Evolutionary conservation across 164 flowering plant genomes (phyloP).

Genomic region (Liquidambar formosana): DNA sequence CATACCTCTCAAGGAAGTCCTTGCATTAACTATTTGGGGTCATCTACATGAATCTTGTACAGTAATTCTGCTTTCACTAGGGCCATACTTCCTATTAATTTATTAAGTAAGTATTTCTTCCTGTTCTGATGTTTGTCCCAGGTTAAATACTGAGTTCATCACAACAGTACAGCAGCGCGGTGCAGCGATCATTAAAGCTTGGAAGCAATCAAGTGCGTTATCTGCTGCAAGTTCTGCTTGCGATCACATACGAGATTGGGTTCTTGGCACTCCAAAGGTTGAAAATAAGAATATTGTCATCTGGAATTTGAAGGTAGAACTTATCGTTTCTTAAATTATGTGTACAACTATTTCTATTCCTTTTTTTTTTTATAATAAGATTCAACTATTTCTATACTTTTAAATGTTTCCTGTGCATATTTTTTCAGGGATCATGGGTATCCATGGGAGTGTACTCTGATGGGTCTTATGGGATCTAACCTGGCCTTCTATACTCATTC

Average conservation of each 20-base stretch:
- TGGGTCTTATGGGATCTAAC: slow-evolving; percentile 78
- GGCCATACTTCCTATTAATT: no score
- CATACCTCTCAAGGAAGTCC: no score
- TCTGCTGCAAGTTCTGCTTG: slow-evolving; percentile 94
- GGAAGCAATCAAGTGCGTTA: slow-evolving; percentile 84
- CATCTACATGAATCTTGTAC: no score
- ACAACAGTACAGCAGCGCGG: slow-evolving; percentile 79
- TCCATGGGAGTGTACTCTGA: slow-evolving; percentile 95
- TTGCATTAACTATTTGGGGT: no score
- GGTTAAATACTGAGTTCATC: slow-evolving; percentile 76
- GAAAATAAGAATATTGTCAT: no score
- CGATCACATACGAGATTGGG: slow-evolving; percentile 89
- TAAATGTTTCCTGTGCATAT: background rate
- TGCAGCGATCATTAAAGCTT: slow-evolving; percentile 75
- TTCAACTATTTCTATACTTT: background rate
- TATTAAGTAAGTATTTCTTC: no score
- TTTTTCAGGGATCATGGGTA: slow-evolving; percentile 76
- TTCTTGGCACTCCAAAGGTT: slow-evolving; percentile 84
- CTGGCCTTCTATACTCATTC: slow-evolving; percentile 83
- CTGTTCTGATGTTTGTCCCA: slow-evolving; percentile 9
- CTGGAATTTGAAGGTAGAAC: no score
- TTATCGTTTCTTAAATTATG: no score
- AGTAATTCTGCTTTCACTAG: no score
- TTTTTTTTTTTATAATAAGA: no score
- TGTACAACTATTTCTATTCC: no score